Conservation (phyloP, 805 yeast species). For the Kodamaea sagamina region DNA sequence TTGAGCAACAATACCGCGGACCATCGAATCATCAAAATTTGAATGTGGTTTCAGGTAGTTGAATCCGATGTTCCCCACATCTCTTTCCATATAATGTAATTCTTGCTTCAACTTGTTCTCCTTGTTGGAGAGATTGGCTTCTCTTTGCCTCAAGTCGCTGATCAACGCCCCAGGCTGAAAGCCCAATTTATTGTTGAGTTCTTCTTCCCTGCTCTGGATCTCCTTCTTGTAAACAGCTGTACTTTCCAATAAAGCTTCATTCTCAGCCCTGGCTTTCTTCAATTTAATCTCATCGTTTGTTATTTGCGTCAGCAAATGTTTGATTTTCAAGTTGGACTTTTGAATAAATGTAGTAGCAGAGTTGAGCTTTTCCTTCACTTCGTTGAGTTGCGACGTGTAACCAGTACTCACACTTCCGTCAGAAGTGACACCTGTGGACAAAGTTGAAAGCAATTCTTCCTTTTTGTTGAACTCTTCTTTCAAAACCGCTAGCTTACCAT, state of each 20-base stretch:
- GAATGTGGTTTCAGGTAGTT: constrained; percentile 65
- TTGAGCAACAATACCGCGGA: constrained; percentile 89
- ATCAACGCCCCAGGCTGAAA: constrained; percentile 49
- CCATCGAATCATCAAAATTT: constrained; percentile 59
- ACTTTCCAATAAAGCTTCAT: constrained; percentile 40
- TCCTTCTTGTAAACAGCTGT: constrained; percentile 45
- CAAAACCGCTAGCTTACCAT: constrained; percentile 43
- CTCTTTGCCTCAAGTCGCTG: constrained; percentile 47
- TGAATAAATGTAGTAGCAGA: constrained; percentile 57
- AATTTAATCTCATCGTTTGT: constrained; percentile 50
- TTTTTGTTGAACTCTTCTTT: constrained; percentile 55
- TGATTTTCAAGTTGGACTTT: constrained; percentile 58
- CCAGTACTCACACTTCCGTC: constrained; percentile 77
- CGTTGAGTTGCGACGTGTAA: constrained; percentile 68
- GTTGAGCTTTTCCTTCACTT: constrained; percentile 57
- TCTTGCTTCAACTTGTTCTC: constrained; percentile 47
- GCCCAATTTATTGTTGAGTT: constrained; percentile 52
- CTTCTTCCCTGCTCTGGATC: constrained; percentile 38
- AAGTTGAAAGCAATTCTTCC: constrained; percentile 77
- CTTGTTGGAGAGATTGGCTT: constrained; percentile 45
- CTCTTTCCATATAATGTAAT: constrained; percentile 58
- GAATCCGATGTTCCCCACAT: constrained; percentile 74
- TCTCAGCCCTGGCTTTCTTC: constrained; percentile 53
- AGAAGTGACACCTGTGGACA: constrained; percentile 88
- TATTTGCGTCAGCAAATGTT: constrained; percentile 57